Percentiles rank a stretch among this genome's conserved stretches.
These are phyloP conservation scores for Sclerotiophoma versabilis DNA, from an alignment of 2,329 filamentous ascomycete species.

Conservation along the genomic window DNA sequence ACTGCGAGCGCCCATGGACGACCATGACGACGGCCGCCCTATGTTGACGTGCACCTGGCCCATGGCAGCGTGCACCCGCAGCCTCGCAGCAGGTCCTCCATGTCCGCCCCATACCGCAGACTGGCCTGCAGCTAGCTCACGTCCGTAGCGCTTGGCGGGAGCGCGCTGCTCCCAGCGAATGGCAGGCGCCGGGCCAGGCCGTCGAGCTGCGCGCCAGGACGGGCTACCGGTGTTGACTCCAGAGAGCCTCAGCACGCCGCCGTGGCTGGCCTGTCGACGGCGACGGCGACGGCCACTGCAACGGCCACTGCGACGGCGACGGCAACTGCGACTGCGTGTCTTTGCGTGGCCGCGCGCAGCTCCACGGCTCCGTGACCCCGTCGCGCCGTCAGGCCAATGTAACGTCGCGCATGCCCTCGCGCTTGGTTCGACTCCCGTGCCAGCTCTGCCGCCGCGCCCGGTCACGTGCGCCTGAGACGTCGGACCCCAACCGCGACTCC, in stretches of 20 bases:
- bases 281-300: neutral
- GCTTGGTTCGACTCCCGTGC: neutral
- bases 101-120: neutral
- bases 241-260: neutral
- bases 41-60: too few relatives aligned
- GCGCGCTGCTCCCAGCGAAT: constrained; percentile 6
- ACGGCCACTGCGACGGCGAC: neutral
- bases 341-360: neutral
- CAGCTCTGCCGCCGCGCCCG: neutral
- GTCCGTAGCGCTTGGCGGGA: neutral
- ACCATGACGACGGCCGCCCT: too few relatives aligned
- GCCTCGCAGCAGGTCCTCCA: too few relatives aligned
- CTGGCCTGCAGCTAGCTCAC: neutral
- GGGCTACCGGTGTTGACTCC: neutral
- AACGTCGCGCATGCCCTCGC: neutral
- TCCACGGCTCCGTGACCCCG: neutral
- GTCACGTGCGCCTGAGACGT: neutral
- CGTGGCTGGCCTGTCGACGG: too few relatives aligned
- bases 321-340: neutral
- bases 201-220: constrained; percentile 1
- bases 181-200: constrained; percentile 4
- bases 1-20: too few relatives aligned
- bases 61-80: too few relatives aligned
- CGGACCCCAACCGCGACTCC: neutral
- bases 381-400: neutral